Percentiles rank a stretch among this genome's conserved stretches.
These are phyloP conservation scores for Malania oleifera DNA, from an alignment of 164 flowering plant genomes.

Conservation along the genomic window DNA sequence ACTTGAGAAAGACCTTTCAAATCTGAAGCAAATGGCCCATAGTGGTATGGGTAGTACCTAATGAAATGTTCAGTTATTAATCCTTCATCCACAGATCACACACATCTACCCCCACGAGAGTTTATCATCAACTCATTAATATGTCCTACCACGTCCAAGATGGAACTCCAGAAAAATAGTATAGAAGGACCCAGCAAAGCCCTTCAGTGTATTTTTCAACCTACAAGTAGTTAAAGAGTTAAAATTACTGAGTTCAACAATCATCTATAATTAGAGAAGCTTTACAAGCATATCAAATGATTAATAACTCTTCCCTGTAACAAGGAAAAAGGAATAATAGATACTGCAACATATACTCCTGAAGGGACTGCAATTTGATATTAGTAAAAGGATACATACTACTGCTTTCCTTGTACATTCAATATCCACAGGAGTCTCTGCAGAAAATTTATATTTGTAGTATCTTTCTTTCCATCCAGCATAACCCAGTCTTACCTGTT, in stretches of 20 bases:
- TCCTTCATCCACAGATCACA: no score
- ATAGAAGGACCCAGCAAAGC: slow-evolving; percentile 3
- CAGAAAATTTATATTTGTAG: not conserved
- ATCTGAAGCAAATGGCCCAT: slow-evolving; percentile 3
- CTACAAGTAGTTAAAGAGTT: not conserved
- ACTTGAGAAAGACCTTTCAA: not conserved
- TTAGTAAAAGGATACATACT: not conserved
- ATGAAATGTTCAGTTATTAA: not conserved
- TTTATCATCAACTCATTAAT: not conserved
- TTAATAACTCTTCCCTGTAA: no score
- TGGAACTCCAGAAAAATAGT: not conserved
- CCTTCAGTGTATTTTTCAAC: not conserved
- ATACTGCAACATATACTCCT: no score
- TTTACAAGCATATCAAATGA: no score
- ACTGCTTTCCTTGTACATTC: not conserved
- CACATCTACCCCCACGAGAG: no score
- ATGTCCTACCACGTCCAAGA: slow-evolving; percentile 1
- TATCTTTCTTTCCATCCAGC: slow-evolving; percentile 4
- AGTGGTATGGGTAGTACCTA: slow-evolving; percentile 2
- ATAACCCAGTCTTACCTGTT: not conserved
- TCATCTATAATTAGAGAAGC: not conserved
- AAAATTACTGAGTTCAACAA: not conserved
- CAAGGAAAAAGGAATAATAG: no score
- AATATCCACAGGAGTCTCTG: not conserved
- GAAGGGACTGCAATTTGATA: no score